Evolutionary conservation across 2,329 filamentous ascomycete species (phyloP), one percentile per base, ranked within the genome.

Genomic region (Lachnellula hyalina): DNA sequence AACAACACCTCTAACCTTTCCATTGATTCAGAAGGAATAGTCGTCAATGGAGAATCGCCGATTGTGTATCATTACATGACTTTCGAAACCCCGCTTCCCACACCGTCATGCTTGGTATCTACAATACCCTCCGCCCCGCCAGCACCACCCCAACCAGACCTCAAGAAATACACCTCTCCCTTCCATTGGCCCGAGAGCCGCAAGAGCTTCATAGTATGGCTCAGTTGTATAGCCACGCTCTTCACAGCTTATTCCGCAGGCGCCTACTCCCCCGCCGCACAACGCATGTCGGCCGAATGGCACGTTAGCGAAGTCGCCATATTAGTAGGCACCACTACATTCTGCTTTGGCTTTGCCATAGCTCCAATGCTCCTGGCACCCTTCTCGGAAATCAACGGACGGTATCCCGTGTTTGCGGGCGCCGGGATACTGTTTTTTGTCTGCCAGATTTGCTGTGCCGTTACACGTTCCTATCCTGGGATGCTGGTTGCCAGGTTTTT

Each of bases 301-400:
- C 70, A 79, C 3, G 76, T 89, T 0, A 85, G 83, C 40, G 74
- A 76, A 9, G 77, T 87, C n/a, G 84, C 84, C 1, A 80, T 85
- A n/a, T 74, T 87, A 5, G 75, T 84, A 1, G 90, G 90, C 35
- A 89, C 96, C 57, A 95, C 91, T 0, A 81, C 83, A 0, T 96
- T 94, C 70, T 94, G 89, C 46, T 66, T 79, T 35, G 91, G 92
- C 3, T 96, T 96, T 62, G 90, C 81, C 0, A 71, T 91, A 23
- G 87, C 89, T 0, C 92, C 92, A 0, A 96, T 96, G 91, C 77
- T 90, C 0, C 79, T 96, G 0, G 92, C 92, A 0, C 92, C 92
- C 0, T 86, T 96, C 61, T 90, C 86, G 0, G 92, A 96, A 72
- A 86, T 95, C 68, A 90, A 94, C 71, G 92, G 92, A 3, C 83